Evolutionary conservation across 495 filamentous ascomycete genomes (phyloP), one percentile per base, ranked within the genome.

Genomic region (Clohesyomyces aquaticus): DNA sequence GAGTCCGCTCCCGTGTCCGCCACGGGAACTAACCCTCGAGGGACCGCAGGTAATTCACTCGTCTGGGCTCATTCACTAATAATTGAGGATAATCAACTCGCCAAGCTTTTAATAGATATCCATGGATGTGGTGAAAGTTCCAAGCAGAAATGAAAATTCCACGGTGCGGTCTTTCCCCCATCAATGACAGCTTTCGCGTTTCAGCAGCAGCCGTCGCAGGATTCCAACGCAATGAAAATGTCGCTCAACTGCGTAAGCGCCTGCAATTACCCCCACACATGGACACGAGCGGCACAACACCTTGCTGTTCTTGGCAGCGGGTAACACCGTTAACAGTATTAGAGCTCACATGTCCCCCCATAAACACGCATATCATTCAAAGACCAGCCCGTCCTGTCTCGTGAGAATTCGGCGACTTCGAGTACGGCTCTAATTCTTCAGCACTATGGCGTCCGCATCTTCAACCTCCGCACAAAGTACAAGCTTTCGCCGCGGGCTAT

Each of bases 401-500:
- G 45, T 47, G 45, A 47, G 45, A n/a, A 18, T 52, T 23, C 48
- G 27, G 48, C 48, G 3, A 52, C 6, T 26, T n/a, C 48, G 25
- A 52, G 21, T 4, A 25, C 48, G 22, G 8, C 21, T 9, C 4
- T 3, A 23, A 3, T 52, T 52, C 48, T 52, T 52, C 25, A 52
- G 28, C 50, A 32, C 25, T 35, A 54, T 54, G 50, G 25, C 21
- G 32, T 29, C 50, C 18, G 4, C 50, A 1, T 42, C 53, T 18
- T 42, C 53, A 47, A n/a, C n/a, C n/a, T 47, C 43, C 29, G 10
- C 35, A 2, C 53, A 43, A 11, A 23, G 32, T 16, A n/a, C 3
- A 14, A 22, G 53, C 35, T 56, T 56, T 32, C 53, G 53, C 10
- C 35, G 35, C 21, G 53, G 53, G 35, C 21, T 56, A n/a, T 56